A percentile compares a stretch with the other conserved stretches of the same genome.
These are phyloP conservation scores for Wickerhamomyces chambardii DNA, from an alignment of 805 yeast genomes.

Conservation along the genomic window DNA sequence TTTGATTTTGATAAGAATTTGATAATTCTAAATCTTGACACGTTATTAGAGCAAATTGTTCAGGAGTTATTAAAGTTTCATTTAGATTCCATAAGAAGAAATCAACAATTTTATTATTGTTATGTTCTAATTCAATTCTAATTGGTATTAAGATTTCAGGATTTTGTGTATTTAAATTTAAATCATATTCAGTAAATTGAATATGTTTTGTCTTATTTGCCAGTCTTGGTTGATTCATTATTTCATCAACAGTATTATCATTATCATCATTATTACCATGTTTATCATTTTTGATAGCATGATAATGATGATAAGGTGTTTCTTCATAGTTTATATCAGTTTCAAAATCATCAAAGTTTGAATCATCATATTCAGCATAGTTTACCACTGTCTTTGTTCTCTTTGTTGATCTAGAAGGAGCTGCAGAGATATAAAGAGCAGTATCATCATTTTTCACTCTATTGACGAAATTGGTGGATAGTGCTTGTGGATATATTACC, in stretches of 20 bases:
- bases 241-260: constrained; percentile 1
- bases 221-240: constrained; percentile 8
- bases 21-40: constrained; percentile 83
- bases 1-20: constrained; percentile 46
- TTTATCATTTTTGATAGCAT: neutral
- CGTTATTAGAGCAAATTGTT: constrained; percentile 76
- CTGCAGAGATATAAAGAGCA: constrained; percentile 62
- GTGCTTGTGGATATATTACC: constrained; percentile 58
- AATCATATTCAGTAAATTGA: constrained; percentile 13
- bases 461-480: constrained; percentile 64
- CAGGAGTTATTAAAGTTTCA: constrained; percentile 77
- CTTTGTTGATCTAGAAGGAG: constrained; percentile 71
- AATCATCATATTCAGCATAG: constrained; percentile 77
- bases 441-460: constrained; percentile 69
- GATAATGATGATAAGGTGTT: constrained; percentile 1
- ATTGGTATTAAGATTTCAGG: constrained; percentile 85
- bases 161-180: constrained; percentile 13
- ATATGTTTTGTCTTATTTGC: constrained; percentile 17
- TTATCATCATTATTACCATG: constrained; percentile 1
- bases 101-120: constrained; percentile 78
- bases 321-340: constrained; percentile 25
- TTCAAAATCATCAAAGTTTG: constrained; percentile 42
- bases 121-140: constrained; percentile 76
- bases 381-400: constrained; percentile 64
- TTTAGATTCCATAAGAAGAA: constrained; percentile 87